Conservation (phyloP, 2,329 filamentous ascomycete genomes). For the Didymella pomorum region DNA sequence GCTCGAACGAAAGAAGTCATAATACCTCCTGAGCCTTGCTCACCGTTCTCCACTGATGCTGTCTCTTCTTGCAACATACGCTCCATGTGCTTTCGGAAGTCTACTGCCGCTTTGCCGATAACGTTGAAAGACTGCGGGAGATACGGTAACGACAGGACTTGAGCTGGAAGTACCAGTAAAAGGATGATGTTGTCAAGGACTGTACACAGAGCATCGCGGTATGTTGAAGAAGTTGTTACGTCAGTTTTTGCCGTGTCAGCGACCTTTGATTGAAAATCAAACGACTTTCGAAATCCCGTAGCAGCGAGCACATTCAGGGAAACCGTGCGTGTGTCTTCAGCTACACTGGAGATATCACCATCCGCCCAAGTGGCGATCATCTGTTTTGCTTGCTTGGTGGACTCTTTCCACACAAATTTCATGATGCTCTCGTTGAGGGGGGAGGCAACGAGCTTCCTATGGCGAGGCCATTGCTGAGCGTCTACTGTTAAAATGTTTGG, state of each 20-base stretch:
- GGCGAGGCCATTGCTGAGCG: conserved; percentile 48
- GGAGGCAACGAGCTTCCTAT: conserved; percentile 52
- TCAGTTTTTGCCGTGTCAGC: neutral
- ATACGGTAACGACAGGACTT: neutral
- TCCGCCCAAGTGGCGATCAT: conserved; percentile 23
- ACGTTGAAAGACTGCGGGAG: conserved; percentile 9
- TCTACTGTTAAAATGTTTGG: neutral
- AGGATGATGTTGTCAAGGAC: conserved; percentile 3
- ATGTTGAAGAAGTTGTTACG: neutral
- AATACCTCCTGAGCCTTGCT: conserved; percentile 20
- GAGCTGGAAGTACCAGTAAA: neutral
- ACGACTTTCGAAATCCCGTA: neutral
- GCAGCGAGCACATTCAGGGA: neutral
- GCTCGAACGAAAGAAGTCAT: conserved; percentile 26
- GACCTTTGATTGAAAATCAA: neutral
- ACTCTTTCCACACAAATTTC: conserved; percentile 62
- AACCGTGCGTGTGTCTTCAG: neutral
- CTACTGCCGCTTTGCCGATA: conserved; percentile 27
- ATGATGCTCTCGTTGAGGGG: conserved; percentile 56
- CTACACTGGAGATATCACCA: neutral
- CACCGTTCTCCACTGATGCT: conserved; percentile 2
- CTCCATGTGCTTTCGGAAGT: conserved; percentile 24
- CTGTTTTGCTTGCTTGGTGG: conserved; percentile 62
- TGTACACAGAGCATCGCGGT: neutral
- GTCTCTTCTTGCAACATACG: conserved; percentile 26